Evolutionary conservation across 805 yeast genomes (phyloP).

Genomic region (Candida pseudofarinosa): DNA sequence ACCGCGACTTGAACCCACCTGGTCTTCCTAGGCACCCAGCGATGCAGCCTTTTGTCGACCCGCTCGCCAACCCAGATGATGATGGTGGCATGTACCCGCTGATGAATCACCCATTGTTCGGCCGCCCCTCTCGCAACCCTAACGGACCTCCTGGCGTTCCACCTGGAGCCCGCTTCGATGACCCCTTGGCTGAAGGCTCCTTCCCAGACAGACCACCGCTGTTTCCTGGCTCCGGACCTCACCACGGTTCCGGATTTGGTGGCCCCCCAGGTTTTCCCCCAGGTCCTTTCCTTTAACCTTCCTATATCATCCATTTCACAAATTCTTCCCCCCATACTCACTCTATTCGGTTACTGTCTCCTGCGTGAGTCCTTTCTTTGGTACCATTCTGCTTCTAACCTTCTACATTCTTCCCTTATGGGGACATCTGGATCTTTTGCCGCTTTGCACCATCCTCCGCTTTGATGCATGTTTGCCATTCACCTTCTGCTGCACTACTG

Average conservation of each 20-base stretch:
- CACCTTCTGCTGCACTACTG: too few species aligned
- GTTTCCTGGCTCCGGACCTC: not conserved
- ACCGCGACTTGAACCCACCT: slow-evolving; percentile 48
- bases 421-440: too few species aligned
- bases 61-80: slow-evolving; percentile 21
- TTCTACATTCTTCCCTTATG: too few species aligned
- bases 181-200: slow-evolving; percentile 42
- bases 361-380: too few species aligned
- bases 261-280: slow-evolving; percentile 5
- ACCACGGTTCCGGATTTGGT: slow-evolving; percentile 7
- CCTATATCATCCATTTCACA: not conserved
- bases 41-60: slow-evolving; percentile 42
- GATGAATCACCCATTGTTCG: slow-evolving; percentile 49
- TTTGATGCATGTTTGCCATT: too few species aligned
- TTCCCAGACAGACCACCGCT: not conserved
- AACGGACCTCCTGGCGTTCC: slow-evolving; percentile 28
- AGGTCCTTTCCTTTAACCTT: not conserved
- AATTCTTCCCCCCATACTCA: not conserved
- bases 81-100: slow-evolving; percentile 56
- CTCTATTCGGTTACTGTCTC: too few species aligned
- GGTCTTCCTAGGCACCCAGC: slow-evolving; percentile 39
- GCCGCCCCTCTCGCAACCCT: slow-evolving; percentile 21
- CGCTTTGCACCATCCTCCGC: too few species aligned
- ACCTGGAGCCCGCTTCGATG: slow-evolving; percentile 51
- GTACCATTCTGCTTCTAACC: too few species aligned